Conservation (phyloP, 768 basidiomycete species). For the Mycena haematopus region DNA sequence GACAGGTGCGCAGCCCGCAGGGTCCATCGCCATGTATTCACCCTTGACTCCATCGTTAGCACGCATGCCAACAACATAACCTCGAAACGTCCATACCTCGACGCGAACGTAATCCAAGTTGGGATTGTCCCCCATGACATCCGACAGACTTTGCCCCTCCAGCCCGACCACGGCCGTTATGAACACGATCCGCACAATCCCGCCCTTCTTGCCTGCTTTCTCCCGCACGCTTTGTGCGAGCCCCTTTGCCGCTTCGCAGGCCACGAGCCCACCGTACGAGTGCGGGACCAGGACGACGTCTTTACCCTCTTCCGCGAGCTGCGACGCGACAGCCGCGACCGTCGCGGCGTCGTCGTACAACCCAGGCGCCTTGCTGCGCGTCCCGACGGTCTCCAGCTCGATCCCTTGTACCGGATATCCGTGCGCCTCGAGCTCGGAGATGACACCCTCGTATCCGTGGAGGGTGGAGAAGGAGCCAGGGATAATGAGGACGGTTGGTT, state of each 20-base stretch:
- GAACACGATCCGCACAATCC: slow-evolving; percentile 4
- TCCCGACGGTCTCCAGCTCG: not conserved
- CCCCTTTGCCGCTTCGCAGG: slow-evolving; percentile 7
- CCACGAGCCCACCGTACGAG: slow-evolving; percentile 2
- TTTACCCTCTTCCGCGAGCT: not conserved
- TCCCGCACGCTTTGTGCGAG: slow-evolving; percentile 1
- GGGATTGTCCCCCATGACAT: not conserved
- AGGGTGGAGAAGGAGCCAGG: not conserved
- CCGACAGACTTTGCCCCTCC: not conserved
- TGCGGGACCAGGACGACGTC: slow-evolving; percentile 9
- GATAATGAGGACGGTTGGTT: not conserved
- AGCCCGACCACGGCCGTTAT: not conserved
- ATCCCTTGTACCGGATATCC: slow-evolving; percentile 5
- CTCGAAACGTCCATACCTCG: not conserved
- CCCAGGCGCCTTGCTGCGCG: not conserved
- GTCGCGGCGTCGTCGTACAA: slow-evolving; percentile 10
- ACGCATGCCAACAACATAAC: too few species aligned
- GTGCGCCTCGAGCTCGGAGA: not conserved
- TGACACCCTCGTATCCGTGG: not conserved
- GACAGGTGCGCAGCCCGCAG: not conserved
- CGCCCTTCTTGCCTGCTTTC: slow-evolving; percentile 1
- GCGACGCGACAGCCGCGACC: not conserved
- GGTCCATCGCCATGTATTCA: not conserved
- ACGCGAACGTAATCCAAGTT: not conserved
- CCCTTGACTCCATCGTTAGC: not conserved